Percentiles rank a stretch among this genome's conserved stretches.
phyloP scores from a whole-genome alignment of 1,284 basidiomycete species.

The Malassezia yamatoensis region DNA sequence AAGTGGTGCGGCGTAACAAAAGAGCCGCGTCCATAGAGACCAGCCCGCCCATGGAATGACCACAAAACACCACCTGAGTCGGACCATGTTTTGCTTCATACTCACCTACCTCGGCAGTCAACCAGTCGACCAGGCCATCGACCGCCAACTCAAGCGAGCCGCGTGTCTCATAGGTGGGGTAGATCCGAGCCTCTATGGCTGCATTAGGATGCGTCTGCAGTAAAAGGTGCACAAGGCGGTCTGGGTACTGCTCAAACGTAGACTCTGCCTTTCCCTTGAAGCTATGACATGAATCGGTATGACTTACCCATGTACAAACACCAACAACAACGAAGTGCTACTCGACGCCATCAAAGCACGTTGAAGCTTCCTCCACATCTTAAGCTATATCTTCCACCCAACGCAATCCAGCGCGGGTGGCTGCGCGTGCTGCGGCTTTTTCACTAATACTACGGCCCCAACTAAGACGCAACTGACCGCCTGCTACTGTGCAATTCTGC shows the following conservation, averaged over 20 bases:
- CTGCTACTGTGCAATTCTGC: conserved; percentile 88
- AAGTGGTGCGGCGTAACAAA: conserved; percentile 26
- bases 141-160: conserved; percentile 32
- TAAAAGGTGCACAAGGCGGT: conserved; percentile 66
- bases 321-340: not conserved
- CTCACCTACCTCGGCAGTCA: conserved; percentile 65
- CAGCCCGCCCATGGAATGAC: conserved; percentile 57
- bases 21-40: conserved; percentile 73
- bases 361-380: not conserved
- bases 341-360: not conserved
- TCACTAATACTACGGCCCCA: conserved; percentile 62
- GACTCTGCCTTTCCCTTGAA: conserved; percentile 64
- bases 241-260: conserved; percentile 66
- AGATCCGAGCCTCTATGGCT: conserved; percentile 63
- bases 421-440: conserved; percentile 44
- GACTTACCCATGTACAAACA: conserved; percentile 16
- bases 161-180: conserved; percentile 76
- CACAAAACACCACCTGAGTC: conserved; percentile 62
- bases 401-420: conserved; percentile 17
- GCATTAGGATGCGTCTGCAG: conserved; percentile 52
- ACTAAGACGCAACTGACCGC: conserved; percentile 68
- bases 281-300: conserved; percentile 36
- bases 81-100: conserved; percentile 57
- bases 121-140: conserved; percentile 23
- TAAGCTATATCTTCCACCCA: conserved; percentile 15